Conservation (phyloP, 495 filamentous ascomycete genomes). For the Aspergillus homomorphus region DNA sequence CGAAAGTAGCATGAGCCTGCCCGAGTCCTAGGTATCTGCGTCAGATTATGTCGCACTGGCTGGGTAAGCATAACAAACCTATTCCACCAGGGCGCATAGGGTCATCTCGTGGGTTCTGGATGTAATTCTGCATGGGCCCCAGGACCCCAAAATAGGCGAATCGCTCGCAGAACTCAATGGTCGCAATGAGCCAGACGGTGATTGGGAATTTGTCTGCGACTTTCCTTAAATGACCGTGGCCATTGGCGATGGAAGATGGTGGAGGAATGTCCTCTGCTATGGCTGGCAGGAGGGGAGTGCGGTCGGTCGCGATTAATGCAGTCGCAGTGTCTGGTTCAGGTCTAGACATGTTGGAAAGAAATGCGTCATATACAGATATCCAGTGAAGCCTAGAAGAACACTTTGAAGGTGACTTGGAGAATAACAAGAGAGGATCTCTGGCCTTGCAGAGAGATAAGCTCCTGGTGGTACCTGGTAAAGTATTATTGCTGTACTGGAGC, state of each 20-base stretch:
- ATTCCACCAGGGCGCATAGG: conserved; percentile 1
- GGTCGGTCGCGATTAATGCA: neutral
- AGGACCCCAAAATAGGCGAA: neutral
- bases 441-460: no score
- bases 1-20: neutral
- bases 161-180: neutral
- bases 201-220: neutral
- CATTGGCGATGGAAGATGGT: no score
- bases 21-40: neutral
- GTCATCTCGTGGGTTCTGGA: conserved; percentile 2
- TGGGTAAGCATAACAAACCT: neutral
- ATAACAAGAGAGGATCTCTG: no score
- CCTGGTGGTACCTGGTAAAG: no score
- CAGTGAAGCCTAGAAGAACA: no score
- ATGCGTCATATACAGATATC: no score
- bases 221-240: neutral
- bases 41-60: neutral
- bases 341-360: no score
- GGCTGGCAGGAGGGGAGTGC: neutral
- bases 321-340: neutral
- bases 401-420: no score
- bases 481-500: no score
- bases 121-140: conserved; percentile 3
- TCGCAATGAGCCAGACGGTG: neutral
- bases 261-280: no score